Conservation (phyloP, 768 basidiomycete species). For the Chlorophyllum brunneum region DNA sequence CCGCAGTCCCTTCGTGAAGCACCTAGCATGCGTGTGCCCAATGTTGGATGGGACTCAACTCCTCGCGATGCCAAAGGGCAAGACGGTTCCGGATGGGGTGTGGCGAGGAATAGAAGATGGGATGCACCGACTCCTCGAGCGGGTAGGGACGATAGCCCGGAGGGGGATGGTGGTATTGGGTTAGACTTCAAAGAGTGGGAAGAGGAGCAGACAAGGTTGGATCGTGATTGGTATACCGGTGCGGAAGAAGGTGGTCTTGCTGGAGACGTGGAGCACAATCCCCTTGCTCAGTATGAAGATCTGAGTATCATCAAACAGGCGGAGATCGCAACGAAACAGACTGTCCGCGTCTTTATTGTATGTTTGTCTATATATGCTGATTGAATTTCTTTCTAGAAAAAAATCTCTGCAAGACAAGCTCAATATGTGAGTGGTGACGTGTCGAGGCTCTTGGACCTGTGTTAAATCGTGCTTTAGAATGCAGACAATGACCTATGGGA, state of each 20-base stretch:
- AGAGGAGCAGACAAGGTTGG: constrained; percentile 88
- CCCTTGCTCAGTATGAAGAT: constrained; percentile 91
- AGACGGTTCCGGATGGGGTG: constrained; percentile 64
- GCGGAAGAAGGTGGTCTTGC: constrained; percentile 85
- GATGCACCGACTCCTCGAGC: constrained; percentile 82
- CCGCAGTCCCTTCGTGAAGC: constrained; percentile 66
- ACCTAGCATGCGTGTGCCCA: constrained; percentile 86
- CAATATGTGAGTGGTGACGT: constrained; percentile 70
- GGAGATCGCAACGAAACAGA: constrained; percentile 73
- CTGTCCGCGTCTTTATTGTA: constrained; percentile 38
- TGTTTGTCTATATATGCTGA: constrained; percentile 17
- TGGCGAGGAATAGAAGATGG: constrained; percentile 56
- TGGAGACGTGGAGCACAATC: constrained; percentile 90
- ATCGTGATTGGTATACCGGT: constrained; percentile 95
- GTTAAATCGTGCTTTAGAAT: constrained; percentile 51
- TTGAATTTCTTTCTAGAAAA: constrained; percentile 47
- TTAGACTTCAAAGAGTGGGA: constrained; percentile 92
- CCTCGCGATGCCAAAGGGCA: constrained; percentile 56
- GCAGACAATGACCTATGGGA: constrained; percentile 99
- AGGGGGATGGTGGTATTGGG: constrained; percentile 59
- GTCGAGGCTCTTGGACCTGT: background rate
- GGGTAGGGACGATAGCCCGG: constrained; percentile 63
- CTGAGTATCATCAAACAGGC: constrained; percentile 62
- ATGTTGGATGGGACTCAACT: constrained; percentile 93
- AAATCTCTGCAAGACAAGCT: constrained; percentile 90